Conservation (phyloP, 2,329 filamentous ascomycete genomes). For the Parafenestella ontariensis region DNA sequence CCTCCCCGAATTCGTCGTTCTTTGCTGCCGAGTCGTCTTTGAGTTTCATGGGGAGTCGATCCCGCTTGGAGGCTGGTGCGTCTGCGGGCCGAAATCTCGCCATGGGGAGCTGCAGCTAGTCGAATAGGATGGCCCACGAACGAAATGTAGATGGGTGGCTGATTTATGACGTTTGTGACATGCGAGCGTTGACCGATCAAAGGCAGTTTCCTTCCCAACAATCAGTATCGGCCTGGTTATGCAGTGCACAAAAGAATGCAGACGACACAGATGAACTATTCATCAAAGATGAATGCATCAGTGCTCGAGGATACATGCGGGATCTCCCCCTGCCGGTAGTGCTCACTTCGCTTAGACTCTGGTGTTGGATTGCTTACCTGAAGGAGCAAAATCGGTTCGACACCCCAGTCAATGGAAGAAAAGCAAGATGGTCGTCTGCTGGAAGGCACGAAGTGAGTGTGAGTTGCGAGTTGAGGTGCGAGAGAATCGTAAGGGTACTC, state of each 20-base stretch:
- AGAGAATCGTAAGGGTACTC: background rate
- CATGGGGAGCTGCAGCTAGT: slow-evolving; percentile 16
- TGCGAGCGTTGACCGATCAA: background rate
- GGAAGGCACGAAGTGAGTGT: background rate
- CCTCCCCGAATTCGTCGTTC: slow-evolving; percentile 1
- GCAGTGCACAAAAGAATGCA: background rate
- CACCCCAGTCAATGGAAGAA: background rate
- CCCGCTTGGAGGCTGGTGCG: background rate
- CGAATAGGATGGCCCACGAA: background rate
- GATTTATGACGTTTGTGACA: background rate
- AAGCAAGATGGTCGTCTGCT: slow-evolving; percentile 3
- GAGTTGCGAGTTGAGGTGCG: background rate
- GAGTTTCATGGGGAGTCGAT: background rate
- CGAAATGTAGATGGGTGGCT: background rate
- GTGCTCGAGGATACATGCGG: slow-evolving; percentile 4
- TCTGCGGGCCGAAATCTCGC: slow-evolving; percentile 7
- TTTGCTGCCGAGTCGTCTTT: background rate
- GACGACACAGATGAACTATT: background rate
- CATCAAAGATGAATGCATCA: background rate
- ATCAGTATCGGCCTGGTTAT: background rate
- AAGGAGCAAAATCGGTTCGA: slow-evolving; percentile 8
- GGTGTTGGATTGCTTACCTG: slow-evolving; percentile 25
- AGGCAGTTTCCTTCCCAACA: background rate
- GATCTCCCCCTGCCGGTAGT: slow-evolving; percentile 1
- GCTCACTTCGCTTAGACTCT: slow-evolving; percentile 20